Evolutionary conservation across 768 basidiomycete genomes (phyloP).

Genomic region (Lactarius evosmus): DNA sequence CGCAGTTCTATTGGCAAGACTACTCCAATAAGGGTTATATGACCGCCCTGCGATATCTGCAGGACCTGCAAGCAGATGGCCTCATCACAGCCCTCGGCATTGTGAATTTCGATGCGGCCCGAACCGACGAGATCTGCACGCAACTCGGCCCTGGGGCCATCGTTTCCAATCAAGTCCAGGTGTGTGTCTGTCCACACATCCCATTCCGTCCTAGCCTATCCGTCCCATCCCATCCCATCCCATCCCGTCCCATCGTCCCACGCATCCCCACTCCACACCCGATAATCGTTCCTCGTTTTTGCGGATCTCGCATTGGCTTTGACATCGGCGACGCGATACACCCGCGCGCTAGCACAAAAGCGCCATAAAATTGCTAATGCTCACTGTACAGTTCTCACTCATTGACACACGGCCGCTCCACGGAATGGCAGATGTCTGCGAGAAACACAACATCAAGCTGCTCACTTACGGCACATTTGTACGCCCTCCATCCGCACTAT

Average conservation of each 20-base stretch:
- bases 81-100: constrained; percentile 66
- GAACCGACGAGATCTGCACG: constrained; percentile 78
- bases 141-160: constrained; percentile 65
- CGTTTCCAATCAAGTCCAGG: constrained; percentile 83
- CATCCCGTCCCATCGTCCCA: not conserved
- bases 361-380: not conserved
- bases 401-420: constrained; percentile 76
- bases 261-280: not conserved
- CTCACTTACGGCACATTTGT: constrained; percentile 83
- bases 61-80: constrained; percentile 56
- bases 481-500: constrained; percentile 34
- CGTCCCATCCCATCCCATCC: not conserved
- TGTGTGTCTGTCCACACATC: constrained; percentile 32
- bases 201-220: not conserved
- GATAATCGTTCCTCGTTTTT: not conserved
- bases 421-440: constrained; percentile 74
- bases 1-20: constrained; percentile 83
- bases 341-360: not conserved
- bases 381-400: constrained; percentile 60
- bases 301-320: not conserved
- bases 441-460: constrained; percentile 67
- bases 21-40: constrained; percentile 50
- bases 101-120: constrained; percentile 76
- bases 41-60: constrained; percentile 48
- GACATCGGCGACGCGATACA: no score